phyloP scores from a whole-genome alignment of 1,284 basidiomycete genomes.

The Trametes hirsuta region DNA sequence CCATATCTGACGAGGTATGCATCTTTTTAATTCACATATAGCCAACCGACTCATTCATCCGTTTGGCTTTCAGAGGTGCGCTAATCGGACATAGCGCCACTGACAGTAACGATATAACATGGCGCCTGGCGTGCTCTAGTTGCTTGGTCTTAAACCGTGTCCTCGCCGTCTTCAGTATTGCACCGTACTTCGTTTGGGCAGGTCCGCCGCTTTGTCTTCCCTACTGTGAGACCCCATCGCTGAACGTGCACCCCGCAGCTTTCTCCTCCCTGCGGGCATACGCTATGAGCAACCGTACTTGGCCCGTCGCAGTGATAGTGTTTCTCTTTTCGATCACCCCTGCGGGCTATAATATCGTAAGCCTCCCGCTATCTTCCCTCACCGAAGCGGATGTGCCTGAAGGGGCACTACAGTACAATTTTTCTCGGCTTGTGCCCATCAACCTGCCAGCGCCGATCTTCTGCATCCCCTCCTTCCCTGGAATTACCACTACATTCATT shows the following conservation, averaged over 20 bases:
- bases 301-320: slow-evolving; percentile 1
- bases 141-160: slow-evolving; percentile 8
- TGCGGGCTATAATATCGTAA: slow-evolving; percentile 4
- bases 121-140: no score
- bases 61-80: neutral
- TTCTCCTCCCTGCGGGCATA: slow-evolving; percentile 5
- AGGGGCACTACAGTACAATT: neutral
- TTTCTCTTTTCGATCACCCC: slow-evolving; percentile 2
- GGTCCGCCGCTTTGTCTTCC: neutral
- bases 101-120: no score
- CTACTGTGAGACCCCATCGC: neutral
- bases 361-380: neutral
- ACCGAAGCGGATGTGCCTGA: neutral
- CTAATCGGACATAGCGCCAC: no score
- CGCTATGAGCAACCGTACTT: slow-evolving; percentile 8
- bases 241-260: neutral
- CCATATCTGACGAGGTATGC: neutral
- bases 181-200: slow-evolving; percentile 11
- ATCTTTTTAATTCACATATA: neutral
- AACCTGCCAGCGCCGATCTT: slow-evolving; percentile 6
- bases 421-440: neutral
- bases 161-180: slow-evolving; percentile 7
- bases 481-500: neutral
- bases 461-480: slow-evolving; percentile 8
- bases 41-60: no score